Conservation (phyloP, 2,329 filamentous ascomycete species). For the Epichloe brachyelytri region DNA sequence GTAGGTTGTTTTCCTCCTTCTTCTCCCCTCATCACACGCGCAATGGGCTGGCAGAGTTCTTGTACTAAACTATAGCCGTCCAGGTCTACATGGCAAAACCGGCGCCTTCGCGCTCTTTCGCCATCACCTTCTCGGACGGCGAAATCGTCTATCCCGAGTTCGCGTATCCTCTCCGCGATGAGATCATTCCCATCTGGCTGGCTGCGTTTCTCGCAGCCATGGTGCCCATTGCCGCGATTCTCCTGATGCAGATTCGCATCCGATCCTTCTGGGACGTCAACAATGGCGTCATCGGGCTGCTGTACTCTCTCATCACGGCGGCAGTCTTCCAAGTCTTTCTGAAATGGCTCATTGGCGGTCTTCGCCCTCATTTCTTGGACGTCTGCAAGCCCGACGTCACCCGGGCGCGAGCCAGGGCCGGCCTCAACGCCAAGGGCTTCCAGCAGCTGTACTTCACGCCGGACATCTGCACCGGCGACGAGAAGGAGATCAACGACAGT, state of each 20-base stretch:
- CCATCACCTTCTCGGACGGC: conserved; percentile 51
- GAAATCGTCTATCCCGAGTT: conserved; percentile 59
- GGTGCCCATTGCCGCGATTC: conserved; percentile 51
- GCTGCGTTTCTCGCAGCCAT: conserved; percentile 53
- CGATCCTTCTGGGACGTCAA: conserved; percentile 59
- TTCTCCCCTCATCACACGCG: not conserved
- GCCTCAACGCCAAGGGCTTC: conserved; percentile 39
- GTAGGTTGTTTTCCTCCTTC: conserved; percentile 27
- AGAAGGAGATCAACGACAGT: conserved; percentile 50
- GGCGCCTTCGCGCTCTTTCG: conserved; percentile 44
- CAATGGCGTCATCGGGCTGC: conserved; percentile 55
- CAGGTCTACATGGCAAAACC: conserved; percentile 52
- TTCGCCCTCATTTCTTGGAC: conserved; percentile 58
- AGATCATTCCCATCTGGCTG: conserved; percentile 59
- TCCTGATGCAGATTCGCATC: conserved; percentile 54
- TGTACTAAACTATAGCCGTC: not conserved
- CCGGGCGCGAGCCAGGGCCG: conserved; percentile 12
- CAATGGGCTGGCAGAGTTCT: not conserved
- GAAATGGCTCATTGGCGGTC: conserved; percentile 62
- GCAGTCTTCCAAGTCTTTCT: conserved; percentile 68
- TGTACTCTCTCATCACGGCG: conserved; percentile 56
- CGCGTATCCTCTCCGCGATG: conserved; percentile 55
- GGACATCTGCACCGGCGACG: conserved; percentile 56
- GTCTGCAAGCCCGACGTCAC: conserved; percentile 47
- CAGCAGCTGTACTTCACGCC: conserved; percentile 53